Evolutionary conservation across 768 basidiomycete species (phyloP).

Genomic region (Gymnopilus junonius): DNA sequence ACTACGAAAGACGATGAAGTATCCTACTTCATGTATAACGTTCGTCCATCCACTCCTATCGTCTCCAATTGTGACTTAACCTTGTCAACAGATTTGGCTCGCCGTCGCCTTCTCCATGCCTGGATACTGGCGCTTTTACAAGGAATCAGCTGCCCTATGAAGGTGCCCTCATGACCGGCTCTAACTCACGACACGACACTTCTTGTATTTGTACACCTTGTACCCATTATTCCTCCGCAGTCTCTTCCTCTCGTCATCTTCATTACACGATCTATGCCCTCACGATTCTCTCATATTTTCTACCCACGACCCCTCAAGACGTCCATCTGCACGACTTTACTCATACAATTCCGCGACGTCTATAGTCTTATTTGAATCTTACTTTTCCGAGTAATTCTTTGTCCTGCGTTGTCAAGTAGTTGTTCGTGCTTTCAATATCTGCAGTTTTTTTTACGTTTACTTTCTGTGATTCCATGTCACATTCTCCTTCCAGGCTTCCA

Average conservation of each 20-base stretch:
- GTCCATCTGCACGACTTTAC: neutral
- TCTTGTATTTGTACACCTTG: constrained; percentile 12
- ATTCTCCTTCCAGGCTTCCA: neutral
- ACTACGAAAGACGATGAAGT: constrained; percentile 19
- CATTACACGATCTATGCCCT: neutral
- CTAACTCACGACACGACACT: neutral
- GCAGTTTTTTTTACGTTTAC: neutral
- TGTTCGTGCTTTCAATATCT: neutral
- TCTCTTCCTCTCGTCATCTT: neutral
- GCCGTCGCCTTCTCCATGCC: constrained; percentile 22
- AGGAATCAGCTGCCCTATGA: constrained; percentile 16
- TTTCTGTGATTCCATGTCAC: neutral
- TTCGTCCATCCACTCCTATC: constrained; percentile 10
- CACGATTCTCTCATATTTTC: neutral
- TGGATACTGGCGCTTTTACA: constrained; percentile 29
- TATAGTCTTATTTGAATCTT: constrained; percentile 3
- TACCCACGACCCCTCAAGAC: neutral
- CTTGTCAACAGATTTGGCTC: constrained; percentile 24
- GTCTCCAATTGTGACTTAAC: neutral
- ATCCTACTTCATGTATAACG: constrained; percentile 31
- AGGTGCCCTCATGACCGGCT: neutral
- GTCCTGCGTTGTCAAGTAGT: neutral
- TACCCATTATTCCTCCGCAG: neutral
- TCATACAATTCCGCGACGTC: constrained; percentile 1
- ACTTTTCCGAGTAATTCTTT: constrained; percentile 9